A percentile compares a stretch with the other conserved stretches of the same genome.
Evolutionary conservation across 495 filamentous ascomycete genomes (phyloP).

Genomic region (Evernia prunastri): DNA sequence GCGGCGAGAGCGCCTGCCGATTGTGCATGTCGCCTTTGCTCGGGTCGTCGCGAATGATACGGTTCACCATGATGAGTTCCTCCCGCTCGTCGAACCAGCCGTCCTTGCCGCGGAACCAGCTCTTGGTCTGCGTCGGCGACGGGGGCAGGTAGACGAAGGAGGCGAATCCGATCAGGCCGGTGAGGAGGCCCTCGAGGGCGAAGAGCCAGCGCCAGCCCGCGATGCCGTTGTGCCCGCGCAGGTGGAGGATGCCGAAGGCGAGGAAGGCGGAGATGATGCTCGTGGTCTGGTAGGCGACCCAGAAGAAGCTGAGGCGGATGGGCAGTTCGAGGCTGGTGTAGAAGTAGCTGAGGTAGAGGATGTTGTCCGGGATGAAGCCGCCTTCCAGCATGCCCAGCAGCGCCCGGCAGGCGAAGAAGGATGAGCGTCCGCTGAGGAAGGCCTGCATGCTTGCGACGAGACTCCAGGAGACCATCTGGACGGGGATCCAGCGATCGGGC

Average conservation of each 20-base stretch:
- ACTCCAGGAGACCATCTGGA: constrained; percentile 75
- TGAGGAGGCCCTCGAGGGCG: constrained; percentile 47
- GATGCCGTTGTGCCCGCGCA: constrained; percentile 50
- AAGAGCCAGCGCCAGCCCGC: constrained; percentile 73
- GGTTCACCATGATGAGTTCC: constrained; percentile 63
- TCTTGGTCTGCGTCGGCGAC: constrained; percentile 63
- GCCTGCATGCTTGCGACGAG: constrained; percentile 63
- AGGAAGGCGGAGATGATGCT: constrained; percentile 62
- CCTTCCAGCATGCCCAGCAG: constrained; percentile 71
- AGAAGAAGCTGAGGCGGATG: constrained; percentile 60
- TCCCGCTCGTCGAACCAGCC: constrained; percentile 67
- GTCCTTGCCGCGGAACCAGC: constrained; percentile 60
- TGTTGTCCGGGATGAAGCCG: constrained; percentile 39
- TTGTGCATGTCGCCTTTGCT: constrained; percentile 58
- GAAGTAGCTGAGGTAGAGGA: constrained; percentile 72
- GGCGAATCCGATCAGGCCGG: constrained; percentile 56
- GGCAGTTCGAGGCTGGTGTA: constrained; percentile 65
- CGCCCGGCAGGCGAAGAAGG: constrained; percentile 58
- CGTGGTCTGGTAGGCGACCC: constrained; percentile 62
- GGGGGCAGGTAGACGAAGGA: constrained; percentile 64
- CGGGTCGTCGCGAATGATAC: constrained; percentile 65
- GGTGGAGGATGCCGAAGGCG: constrained; percentile 64
- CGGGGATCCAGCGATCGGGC: constrained; percentile 78
- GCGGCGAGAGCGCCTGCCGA: constrained; percentile 53
- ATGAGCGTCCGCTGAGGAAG: constrained; percentile 51